phyloP scores from a whole-genome alignment of 306 rosid genomes.

The Hippophae rhamnoides region DNA sequence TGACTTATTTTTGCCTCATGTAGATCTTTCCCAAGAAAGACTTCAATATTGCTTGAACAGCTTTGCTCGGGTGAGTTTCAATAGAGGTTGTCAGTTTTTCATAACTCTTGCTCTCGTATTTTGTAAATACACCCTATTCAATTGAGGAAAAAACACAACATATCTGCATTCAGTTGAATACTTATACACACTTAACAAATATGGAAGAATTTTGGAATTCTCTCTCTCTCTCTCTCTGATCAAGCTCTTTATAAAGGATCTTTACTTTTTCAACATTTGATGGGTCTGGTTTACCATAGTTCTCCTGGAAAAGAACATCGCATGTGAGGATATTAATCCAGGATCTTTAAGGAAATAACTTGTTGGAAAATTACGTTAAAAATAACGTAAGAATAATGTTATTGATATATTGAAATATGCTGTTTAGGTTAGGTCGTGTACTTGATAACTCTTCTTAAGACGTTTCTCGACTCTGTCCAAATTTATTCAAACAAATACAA shows the following conservation, averaged over 20 bases:
- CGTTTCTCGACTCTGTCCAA: too few species aligned
- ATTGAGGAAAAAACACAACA: not conserved
- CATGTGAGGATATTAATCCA: not conserved
- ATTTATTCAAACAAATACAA: too few species aligned
- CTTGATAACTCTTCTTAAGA: too few species aligned
- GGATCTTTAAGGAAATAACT: not conserved
- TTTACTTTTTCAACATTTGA: constrained; percentile 61
- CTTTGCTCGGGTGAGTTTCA: constrained; percentile 66
- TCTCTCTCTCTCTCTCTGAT: too few species aligned
- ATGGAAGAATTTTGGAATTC: too few species aligned
- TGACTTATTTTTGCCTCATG: constrained; percentile 66
- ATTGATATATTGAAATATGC: too few species aligned
- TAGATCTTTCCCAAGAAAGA: constrained; percentile 79
- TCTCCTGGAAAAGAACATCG: constrained; percentile 39
- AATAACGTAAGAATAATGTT: too few species aligned
- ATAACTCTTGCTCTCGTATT: constrained; percentile 57
- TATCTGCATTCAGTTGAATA: constrained; percentile 1
- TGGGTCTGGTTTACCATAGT: constrained; percentile 63
- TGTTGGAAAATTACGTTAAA: too few species aligned
- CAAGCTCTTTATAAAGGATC: constrained; percentile 56
- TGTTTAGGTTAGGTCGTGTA: too few species aligned
- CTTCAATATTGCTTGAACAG: constrained; percentile 80
- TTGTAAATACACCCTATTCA: constrained; percentile 48
- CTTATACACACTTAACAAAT: too few species aligned
- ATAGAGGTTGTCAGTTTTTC: constrained; percentile 50